A percentile compares a stretch with the other conserved stretches of the same genome.
Conservation (phyloP, 2,329 filamentous ascomycete genomes). For the Ophiocordyceps camponoti-leonardi region DNA sequence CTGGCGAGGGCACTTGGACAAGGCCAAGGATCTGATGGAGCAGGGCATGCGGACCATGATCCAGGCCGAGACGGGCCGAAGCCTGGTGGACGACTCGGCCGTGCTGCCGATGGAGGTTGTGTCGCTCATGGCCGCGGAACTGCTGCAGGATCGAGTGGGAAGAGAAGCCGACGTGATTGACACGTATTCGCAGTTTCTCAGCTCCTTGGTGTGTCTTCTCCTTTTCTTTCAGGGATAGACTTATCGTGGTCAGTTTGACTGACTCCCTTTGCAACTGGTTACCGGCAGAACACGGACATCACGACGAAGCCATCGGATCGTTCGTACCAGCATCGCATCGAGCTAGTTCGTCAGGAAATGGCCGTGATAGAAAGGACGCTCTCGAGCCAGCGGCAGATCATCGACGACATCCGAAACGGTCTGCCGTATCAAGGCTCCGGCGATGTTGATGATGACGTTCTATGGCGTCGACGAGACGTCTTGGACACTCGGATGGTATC, state of each 20-base stretch:
- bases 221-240: background rate
- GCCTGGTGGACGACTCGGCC: constrained; percentile 17
- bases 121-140: constrained; percentile 19
- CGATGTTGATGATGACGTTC: constrained; percentile 4
- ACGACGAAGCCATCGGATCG: constrained; percentile 20
- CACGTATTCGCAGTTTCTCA: constrained; percentile 24
- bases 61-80: constrained; percentile 11
- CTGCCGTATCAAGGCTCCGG: constrained; percentile 1
- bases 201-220: constrained; percentile 17
- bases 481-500: background rate
- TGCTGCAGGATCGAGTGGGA: constrained; percentile 21
- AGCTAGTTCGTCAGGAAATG: constrained; percentile 23
- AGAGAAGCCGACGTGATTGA: constrained; percentile 20
- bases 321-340: constrained; percentile 21
- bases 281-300: constrained; percentile 15
- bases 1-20: constrained; percentile 13
- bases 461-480: constrained; percentile 1
- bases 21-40: constrained; percentile 13
- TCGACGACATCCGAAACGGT: constrained; percentile 10
- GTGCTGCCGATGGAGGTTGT: constrained; percentile 25
- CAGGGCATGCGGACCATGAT: constrained; percentile 20
- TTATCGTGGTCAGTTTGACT: background rate
- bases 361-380: constrained; percentile 18
- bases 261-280: background rate
- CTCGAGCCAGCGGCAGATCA: constrained; percentile 13